Percentiles rank a stretch among this genome's conserved stretches.
These are phyloP conservation scores for Fusarium setosum DNA, from an alignment of 2,329 filamentous ascomycete genomes.

Conservation along the genomic window DNA sequence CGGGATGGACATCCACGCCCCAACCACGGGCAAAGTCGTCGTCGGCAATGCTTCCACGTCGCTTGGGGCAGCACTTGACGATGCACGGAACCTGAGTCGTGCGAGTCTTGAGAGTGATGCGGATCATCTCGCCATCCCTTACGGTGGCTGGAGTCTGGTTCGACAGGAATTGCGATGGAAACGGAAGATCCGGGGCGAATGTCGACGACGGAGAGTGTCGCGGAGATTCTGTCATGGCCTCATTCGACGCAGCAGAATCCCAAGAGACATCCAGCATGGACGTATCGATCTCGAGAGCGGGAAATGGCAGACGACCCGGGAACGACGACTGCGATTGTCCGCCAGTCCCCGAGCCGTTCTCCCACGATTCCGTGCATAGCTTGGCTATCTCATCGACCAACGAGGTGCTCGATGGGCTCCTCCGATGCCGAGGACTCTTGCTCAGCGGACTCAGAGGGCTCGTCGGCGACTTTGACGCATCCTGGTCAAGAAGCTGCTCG, in stretches of 20 bases:
- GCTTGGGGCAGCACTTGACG: slow-evolving; percentile 26
- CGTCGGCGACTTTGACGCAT: slow-evolving; percentile 16
- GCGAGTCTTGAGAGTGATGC: slow-evolving; percentile 23
- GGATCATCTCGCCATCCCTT: slow-evolving; percentile 32
- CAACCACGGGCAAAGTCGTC: slow-evolving; percentile 23
- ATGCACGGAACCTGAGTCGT: slow-evolving; percentile 27
- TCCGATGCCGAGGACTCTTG: not conserved
- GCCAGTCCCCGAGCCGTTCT: not conserved
- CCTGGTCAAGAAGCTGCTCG: slow-evolving; percentile 19
- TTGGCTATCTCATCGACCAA: not conserved
- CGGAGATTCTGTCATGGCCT: not conserved
- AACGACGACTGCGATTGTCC: not conserved
- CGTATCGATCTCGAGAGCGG: not conserved
- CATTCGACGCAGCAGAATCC: not conserved
- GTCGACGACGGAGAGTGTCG: slow-evolving; percentile 17
- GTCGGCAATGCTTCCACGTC: slow-evolving; percentile 17
- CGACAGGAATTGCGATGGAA: slow-evolving; percentile 9
- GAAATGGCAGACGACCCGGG: not conserved
- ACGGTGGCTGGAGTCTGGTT: slow-evolving; percentile 9
- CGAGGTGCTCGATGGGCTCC: slow-evolving; percentile 12
- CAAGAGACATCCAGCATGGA: not conserved
- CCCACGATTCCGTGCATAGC: not conserved
- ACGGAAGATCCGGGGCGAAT: slow-evolving; percentile 7
- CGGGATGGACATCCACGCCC: slow-evolving; percentile 9
- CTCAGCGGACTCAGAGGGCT: slow-evolving; percentile 19